Conservation (phyloP, 106 monocot genomes). For the Amphibolis antarctica region DNA sequence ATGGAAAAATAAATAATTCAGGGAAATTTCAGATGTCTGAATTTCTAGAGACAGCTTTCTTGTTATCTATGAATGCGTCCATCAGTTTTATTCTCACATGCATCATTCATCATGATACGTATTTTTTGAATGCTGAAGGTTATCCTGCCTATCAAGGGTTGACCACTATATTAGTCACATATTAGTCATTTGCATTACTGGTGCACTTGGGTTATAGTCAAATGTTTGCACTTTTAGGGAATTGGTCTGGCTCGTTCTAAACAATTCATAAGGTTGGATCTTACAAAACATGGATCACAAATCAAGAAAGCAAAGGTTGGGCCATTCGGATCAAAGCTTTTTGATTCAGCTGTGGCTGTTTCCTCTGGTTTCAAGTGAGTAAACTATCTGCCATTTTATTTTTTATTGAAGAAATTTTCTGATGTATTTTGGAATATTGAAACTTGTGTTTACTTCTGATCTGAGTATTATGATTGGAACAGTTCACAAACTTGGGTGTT, state of each 20-base stretch:
- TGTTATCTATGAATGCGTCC: too few relatives aligned
- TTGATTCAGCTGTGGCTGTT: conserved; percentile 89
- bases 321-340: conserved; percentile 77
- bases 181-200: neutral
- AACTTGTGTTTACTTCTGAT: neutral
- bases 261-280: conserved; percentile 60
- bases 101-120: too few relatives aligned
- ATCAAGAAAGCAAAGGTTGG: conserved; percentile 85
- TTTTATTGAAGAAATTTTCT: too few relatives aligned
- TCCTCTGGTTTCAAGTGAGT: conserved; percentile 63
- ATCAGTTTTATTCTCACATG: too few relatives aligned
- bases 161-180: too few relatives aligned
- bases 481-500: conserved; percentile 62
- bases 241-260: conserved; percentile 62
- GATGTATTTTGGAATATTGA: neutral
- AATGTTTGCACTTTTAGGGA: conserved; percentile 28
- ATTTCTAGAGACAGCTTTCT: neutral
- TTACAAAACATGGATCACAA: conserved; percentile 35
- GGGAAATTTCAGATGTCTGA: neutral
- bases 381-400: neutral
- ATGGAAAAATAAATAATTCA: neutral
- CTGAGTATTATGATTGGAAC: conserved; percentile 7
- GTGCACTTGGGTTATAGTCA: neutral
- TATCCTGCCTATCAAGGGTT: too few relatives aligned
- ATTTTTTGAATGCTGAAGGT: too few relatives aligned